Evolutionary conservation across 805 yeast species (phyloP), one percentile per base, ranked within the genome.

Genomic region (Candida glaebosa): DNA sequence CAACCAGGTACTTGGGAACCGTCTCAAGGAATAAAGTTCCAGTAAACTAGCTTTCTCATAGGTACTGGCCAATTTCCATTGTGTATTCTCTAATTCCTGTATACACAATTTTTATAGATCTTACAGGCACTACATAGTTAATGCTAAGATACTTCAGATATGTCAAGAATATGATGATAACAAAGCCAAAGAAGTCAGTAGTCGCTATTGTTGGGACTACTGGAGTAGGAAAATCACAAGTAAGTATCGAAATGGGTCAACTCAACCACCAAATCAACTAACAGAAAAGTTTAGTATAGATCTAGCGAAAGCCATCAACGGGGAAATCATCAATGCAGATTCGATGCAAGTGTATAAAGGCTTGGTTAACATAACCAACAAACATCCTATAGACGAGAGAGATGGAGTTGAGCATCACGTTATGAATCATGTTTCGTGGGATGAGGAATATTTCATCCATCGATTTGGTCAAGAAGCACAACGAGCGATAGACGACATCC

Each of bases 301-400:
- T 45, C 59, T 93, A 16, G 96, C 97, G 8, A 72, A 77, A 50
- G 73, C 73, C 19, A 74, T 84, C 39, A 76, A 82, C 55, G 98
- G 98, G 16, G 98, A 93, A 57, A 73, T 93, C 48, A 85, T 93
- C 48, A 93, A 93, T 61, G 96, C 96, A 0, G 99, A 93, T 58
- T 88, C 98, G 1, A 90, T 93, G 97, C 99, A 93, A 62, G 85
- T 93, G 71, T 93, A 93, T 61, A 64, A 69, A 31, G 82, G 78
- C 0, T 64, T 80, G 1, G 87, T 84, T 10, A 78, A 79, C 8
- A 87, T 93, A 45, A 87, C 99, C 12, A 93, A 93, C 55, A 93
- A 93, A 54, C 98, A 93, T 53, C 98, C 99, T 0, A 45, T 84
- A 1, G 68, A 65, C 0, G 96, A 91, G 49, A 69, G 96, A 28